Base-by-base conservation (phyloP, 768 basidiomycete genomes). In the Tricholoma sp. region DNA sequence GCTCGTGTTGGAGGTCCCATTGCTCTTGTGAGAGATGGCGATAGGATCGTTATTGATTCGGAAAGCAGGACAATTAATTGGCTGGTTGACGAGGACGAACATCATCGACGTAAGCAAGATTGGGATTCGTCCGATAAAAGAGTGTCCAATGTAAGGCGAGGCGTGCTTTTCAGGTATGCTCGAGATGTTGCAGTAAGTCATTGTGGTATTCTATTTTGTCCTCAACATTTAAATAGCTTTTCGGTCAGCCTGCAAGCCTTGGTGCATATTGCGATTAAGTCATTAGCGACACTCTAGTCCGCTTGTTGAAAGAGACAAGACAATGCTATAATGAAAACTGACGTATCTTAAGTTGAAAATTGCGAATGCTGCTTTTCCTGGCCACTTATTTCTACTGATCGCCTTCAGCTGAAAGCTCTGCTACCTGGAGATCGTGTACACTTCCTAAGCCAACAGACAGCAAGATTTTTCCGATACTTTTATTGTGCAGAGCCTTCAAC, bases 1-100 rank as follows among this genome's bases (percentile, higher is more conserved):
- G 91, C 91, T 18, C 82, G 81, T 31, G 73, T 89, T 24, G 91
- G 91, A 54, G 92, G 92, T 0, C 92, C 93, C 2, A 94, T 95
- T 63, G 93, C 90, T 27, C 82, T 94, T 18, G 87, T 93, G 52
- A 75, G 85, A 64, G 91, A 94, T 61, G 93, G 92, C 5, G 92
- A 95, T 69, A 75, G 69, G 50, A 85, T 94, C 59, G 64, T 86
- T 56, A 88, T 94, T 58, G 89, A 94, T 67, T 71, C 90, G 1
- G 81, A 76, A 57, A 81, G 69, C 27, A 76, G 83, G 63, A 72
- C 77, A 5, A 89, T 94, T 60, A 76, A 84, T 62, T 93, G 90
- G 90, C 67, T 82, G 22, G 86, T 94, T 4, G 77, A 76, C 55
- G 84, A 89, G 55, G 82, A 76, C 21, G 86, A 89, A 70, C 78